Base-by-base conservation (phyloP, 2,329 filamentous ascomycete genomes). In the Fonsecaea erecta region DNA sequence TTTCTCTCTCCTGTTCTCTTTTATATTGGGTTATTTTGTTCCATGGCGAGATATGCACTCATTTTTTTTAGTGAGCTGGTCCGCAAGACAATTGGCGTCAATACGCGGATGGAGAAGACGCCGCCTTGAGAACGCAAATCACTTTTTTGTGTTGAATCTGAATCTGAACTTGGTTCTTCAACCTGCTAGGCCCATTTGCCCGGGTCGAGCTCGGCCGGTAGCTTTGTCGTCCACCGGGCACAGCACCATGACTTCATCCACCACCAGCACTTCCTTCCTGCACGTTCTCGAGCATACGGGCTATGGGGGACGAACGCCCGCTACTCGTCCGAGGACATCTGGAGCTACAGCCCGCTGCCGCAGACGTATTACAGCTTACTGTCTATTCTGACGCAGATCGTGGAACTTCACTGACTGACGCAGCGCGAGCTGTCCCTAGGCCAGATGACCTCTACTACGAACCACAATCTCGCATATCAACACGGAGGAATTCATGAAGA, bases 241-340 rank as follows among this genome's bases (percentile, higher is more conserved):
- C 59, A 59, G 46, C 71, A 9, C 52, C 60, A 40, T 68, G 61
- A 54, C 68, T 70, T 30, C 66, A 67, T 6, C 59, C 54, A 59
- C 71, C 72, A 51, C 67, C 69, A 28, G 62, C 52, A 56, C 71
- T 72, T 28, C n/a, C n/a, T n/a, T n/a, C 68, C 70, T 28, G 68
- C 68, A 26, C 70, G 62, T 21, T 71, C 61, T 56, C 65, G 63
- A 43, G 66, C 66, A 51, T 72, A 73, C 2, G 71, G 71, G 52
- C 65, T 70, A 32, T 67, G 70, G 9, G 71, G 71, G 12, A 65
- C 66, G 28, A n/a, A n/a, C n/a, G n/a, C n/a, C n/a, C n/a, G n/a
- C 35, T 37, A 7, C 35, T 37, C 35, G 35, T 37, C 35, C 35
- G 35, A 37, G 35, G 14, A 37, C 11, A 37, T 16, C 35, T 9